These are phyloP conservation scores for Hemisphaericaspora subhashii DNA, from an alignment of 1,139 yeast species.

Conservation along the genomic window DNA sequence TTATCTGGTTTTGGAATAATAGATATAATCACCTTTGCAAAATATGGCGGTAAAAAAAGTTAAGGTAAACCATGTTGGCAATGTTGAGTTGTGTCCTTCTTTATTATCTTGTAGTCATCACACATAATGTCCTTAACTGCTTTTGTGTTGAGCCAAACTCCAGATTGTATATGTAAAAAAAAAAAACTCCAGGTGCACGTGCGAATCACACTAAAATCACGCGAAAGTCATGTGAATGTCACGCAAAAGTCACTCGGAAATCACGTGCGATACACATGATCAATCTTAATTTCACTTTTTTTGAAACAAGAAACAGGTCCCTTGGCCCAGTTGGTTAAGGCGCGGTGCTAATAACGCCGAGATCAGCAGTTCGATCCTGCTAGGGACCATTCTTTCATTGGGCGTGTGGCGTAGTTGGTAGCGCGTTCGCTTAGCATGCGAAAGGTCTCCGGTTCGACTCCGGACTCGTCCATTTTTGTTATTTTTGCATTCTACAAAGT, in stretches of 20 bases:
- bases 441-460: slow-evolving; percentile 69
- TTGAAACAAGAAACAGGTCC: slow-evolving; percentile 42
- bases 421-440: slow-evolving; percentile 71
- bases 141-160: too few relatives aligned
- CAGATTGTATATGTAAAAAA: too few relatives aligned
- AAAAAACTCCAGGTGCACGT: too few relatives aligned
- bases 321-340: slow-evolving; percentile 91
- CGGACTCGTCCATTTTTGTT: slow-evolving; percentile 57
- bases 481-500: background rate
- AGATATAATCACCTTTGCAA: too few relatives aligned
- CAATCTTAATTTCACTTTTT: background rate
- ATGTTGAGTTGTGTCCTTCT: too few relatives aligned
- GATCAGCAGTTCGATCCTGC: slow-evolving; percentile 88
- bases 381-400: slow-evolving; percentile 59
- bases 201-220: too few relatives aligned
- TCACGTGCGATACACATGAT: background rate
- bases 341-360: slow-evolving; percentile 87
- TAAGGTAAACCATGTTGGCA: too few relatives aligned
- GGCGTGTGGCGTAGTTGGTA: slow-evolving; percentile 76
- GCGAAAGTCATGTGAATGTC: background rate
- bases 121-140: too few relatives aligned
- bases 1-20: too few relatives aligned
- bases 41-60: too few relatives aligned
- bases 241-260: background rate
- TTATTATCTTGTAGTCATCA: too few relatives aligned